Conservation (phyloP, 371 early-diverging fungal species). For the Apophysomyces trapeziformis region DNA sequence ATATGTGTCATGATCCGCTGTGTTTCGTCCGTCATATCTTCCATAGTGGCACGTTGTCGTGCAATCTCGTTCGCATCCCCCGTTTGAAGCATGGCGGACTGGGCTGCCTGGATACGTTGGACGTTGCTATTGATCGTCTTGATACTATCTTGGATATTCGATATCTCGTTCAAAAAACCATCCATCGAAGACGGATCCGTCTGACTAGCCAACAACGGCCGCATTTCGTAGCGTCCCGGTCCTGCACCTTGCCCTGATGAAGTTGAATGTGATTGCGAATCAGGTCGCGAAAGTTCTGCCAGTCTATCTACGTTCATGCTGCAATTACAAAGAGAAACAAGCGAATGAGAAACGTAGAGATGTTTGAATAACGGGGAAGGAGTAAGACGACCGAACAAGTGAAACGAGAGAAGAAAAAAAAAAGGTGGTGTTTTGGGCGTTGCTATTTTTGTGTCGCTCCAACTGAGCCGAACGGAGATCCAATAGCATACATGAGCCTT, state of each 20-base stretch:
- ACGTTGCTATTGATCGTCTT: slow-evolving; percentile 44
- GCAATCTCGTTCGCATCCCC: slow-evolving; percentile 43
- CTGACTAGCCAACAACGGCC: slow-evolving; percentile 42
- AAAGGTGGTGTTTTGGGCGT: slow-evolving; percentile 7
- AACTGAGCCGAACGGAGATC: slow-evolving; percentile 7
- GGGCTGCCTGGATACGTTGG: slow-evolving; percentile 33
- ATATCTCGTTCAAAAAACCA: slow-evolving; percentile 43
- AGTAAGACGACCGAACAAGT: neutral
- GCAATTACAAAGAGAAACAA: neutral
- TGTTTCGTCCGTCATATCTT: slow-evolving; percentile 37
- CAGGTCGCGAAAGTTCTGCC: slow-evolving; percentile 39
- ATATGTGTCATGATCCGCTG: slow-evolving; percentile 47
- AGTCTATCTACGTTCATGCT: slow-evolving; percentile 54
- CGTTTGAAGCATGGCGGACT: slow-evolving; percentile 44
- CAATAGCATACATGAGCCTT: neutral
- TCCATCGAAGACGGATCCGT: slow-evolving; percentile 36
- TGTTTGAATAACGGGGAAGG: neutral
- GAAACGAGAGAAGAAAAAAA: neutral
- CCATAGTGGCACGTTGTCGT: slow-evolving; percentile 30
- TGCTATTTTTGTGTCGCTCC: slow-evolving; percentile 2
- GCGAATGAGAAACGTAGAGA: neutral
- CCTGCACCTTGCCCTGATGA: slow-evolving; percentile 7
- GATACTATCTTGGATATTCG: slow-evolving; percentile 47
- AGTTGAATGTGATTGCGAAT: slow-evolving; percentile 11
- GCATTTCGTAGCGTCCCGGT: slow-evolving; percentile 47